Evolutionary conservation across 2,329 filamentous ascomycete genomes (phyloP).

Genomic region (Colletotrichum zoysiae): DNA sequence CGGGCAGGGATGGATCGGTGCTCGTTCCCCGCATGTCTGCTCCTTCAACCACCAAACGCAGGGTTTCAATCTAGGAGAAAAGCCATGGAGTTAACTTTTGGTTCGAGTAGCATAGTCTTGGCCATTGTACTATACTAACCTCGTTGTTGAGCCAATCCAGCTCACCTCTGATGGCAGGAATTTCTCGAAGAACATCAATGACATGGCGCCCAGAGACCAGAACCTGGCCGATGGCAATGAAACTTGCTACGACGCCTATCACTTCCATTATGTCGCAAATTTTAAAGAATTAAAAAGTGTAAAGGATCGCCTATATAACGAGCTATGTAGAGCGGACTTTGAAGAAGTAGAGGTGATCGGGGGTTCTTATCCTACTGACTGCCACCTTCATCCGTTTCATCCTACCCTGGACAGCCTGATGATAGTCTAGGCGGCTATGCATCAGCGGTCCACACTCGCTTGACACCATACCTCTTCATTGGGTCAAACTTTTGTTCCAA

Average conservation of each 20-base stretch:
- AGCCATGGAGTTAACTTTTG: not conserved
- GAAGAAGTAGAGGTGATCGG: not conserved
- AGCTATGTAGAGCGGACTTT: accelerated
- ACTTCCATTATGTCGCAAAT: constrained; percentile 24
- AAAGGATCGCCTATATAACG: too few species aligned
- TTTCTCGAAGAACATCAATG: constrained; percentile 2
- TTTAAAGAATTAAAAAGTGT: not conserved
- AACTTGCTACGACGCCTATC: constrained; percentile 32
- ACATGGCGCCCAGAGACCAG: not conserved
- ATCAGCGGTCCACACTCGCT: too few species aligned
- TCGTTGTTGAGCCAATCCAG: constrained; percentile 17
- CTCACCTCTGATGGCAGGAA: constrained; percentile 16
- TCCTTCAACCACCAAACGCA: not conserved
- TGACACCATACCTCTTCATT: too few species aligned
- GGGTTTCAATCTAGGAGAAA: constrained; percentile 10
- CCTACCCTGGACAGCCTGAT: too few species aligned
- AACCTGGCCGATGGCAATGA: constrained; percentile 38
- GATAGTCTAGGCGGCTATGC: too few species aligned
- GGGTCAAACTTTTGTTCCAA: too few species aligned
- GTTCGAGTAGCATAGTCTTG: accelerated
- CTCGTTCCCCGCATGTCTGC: not conserved
- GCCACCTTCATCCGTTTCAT: too few species aligned
- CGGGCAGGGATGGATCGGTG: not conserved
- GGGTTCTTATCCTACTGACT: too few species aligned
- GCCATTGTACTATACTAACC: not conserved